These are phyloP conservation scores for Cyberlindnera veronae DNA, from an alignment of 805 yeast species.

Conservation along the genomic window DNA sequence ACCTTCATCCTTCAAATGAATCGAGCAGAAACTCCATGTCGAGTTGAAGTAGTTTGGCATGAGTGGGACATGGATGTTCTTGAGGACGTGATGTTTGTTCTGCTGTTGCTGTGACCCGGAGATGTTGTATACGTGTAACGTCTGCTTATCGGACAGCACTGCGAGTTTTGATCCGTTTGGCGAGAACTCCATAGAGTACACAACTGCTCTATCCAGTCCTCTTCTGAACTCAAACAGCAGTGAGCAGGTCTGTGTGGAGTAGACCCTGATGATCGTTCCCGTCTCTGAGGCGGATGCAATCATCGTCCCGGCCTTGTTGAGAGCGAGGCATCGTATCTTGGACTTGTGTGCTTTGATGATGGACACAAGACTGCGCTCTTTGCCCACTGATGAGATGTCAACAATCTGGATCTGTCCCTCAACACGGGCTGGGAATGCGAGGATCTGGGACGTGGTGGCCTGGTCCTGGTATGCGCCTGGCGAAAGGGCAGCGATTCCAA, in stretches of 20 bases:
- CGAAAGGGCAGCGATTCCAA: slow-evolving; percentile 27
- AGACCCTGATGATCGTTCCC: slow-evolving; percentile 78
- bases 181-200: slow-evolving; percentile 81
- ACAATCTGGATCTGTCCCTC: slow-evolving; percentile 79
- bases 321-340: slow-evolving; percentile 55
- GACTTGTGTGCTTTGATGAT: slow-evolving; percentile 78
- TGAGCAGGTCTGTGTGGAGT: slow-evolving; percentile 64
- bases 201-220: slow-evolving; percentile 80
- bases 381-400: slow-evolving; percentile 64
- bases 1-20: slow-evolving; percentile 41
- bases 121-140: slow-evolving; percentile 79
- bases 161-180: slow-evolving; percentile 76
- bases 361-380: slow-evolving; percentile 58
- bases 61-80: slow-evolving; percentile 52
- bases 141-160: slow-evolving; percentile 82
- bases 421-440: slow-evolving; percentile 76
- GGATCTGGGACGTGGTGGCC: slow-evolving; percentile 39
- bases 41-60: slow-evolving; percentile 75
- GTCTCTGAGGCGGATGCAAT: slow-evolving; percentile 79
- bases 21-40: slow-evolving; percentile 84
- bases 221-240: slow-evolving; percentile 82
- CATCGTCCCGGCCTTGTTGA: slow-evolving; percentile 61
- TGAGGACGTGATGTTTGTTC: slow-evolving; percentile 64
- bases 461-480: slow-evolving; percentile 26
- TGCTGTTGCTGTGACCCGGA: slow-evolving; percentile 29